These are phyloP conservation scores for Eimeria zaria DNA, from an alignment of 169 alveolate species.

Conservation along the genomic window DNA sequence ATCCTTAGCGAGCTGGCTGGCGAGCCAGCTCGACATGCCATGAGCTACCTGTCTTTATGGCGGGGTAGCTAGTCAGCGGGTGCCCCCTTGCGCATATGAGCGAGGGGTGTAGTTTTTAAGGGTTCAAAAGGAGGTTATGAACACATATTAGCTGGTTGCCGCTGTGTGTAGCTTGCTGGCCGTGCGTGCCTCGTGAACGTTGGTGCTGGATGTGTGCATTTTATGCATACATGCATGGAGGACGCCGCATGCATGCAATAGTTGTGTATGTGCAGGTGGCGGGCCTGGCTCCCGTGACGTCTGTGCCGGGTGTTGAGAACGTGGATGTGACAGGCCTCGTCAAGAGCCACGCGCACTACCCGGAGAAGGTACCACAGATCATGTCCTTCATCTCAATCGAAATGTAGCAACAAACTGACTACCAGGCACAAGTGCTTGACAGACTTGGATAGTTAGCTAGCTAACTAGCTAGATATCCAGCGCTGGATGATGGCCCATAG, in stretches of 20 bases:
- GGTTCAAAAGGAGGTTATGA: no score
- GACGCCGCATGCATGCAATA: neutral
- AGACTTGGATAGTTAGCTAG: neutral
- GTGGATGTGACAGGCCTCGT: constrained; percentile 85
- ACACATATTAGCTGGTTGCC: neutral
- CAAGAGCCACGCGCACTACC: constrained; percentile 86
- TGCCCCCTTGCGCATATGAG: no score
- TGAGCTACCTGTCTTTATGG: neutral
- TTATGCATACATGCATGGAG: neutral
- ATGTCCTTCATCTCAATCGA: constrained; percentile 73
- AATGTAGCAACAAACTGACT: no score
- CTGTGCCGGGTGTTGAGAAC: constrained; percentile 87
- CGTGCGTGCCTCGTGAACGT: neutral
- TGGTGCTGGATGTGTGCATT: neutral
- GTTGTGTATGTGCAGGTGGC: constrained; percentile 80
- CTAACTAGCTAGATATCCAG: neutral
- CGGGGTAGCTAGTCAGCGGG: neutral
- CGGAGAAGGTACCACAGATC: constrained; percentile 79
- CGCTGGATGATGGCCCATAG: neutral
- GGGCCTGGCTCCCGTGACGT: constrained; percentile 86
- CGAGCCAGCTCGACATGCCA: no score
- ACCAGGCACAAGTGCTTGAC: no score
- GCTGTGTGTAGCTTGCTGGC: neutral
- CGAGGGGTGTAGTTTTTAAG: neutral
- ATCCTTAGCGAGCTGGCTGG: neutral